Evolutionary conservation across 2,329 filamentous ascomycete species (phyloP), one percentile per base, ranked within the genome.

Genomic region (Claviceps paspali): DNA sequence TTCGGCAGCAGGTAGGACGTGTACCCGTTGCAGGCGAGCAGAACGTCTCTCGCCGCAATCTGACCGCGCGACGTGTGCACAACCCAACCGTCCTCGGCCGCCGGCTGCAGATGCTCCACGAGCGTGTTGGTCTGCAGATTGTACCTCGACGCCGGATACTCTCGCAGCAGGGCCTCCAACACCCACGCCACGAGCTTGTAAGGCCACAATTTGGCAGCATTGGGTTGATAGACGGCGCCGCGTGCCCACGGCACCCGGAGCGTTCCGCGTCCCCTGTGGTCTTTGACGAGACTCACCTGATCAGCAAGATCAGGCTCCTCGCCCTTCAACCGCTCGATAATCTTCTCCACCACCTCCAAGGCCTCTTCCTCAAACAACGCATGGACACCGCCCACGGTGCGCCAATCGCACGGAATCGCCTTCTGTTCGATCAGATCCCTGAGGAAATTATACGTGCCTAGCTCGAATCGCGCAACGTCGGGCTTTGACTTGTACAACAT

Each of bases 1-100:
- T 62, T 52, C 0, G 82, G 82, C 2, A 88, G 60, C 4, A 94
- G 65, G 42, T 77, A 68, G 1, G 82, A 83, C 0, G 84, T 87
- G 55, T 93, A 92, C 3, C 66, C 87, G 51, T 94, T 94, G 1
- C 81, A 88, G 4, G 83, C 80, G 12, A 93, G 68, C 14, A 94
- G 66, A 15, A 93, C 72, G 24, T 71, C 67, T 10, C 62, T 59
- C 1, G 84, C 66, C 0, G 53, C 53, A 38, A 92, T 67, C 29
- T 58, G 62, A n/a, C 85, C 86, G 17, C 84, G 73, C 0, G 65
- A 56, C 1, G 85, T 92, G 33, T 75, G 62, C 0, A 85, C 60
- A 0, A 65, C 63, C 74, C 81, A 87, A 3, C 51, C 50, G 8
- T 40, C 44, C 1, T 41, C 49, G 21, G 44, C 36, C 29, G 10